Conservation (phyloP, 78 protist genomes). For the Dictyostelium citrinum region DNA sequence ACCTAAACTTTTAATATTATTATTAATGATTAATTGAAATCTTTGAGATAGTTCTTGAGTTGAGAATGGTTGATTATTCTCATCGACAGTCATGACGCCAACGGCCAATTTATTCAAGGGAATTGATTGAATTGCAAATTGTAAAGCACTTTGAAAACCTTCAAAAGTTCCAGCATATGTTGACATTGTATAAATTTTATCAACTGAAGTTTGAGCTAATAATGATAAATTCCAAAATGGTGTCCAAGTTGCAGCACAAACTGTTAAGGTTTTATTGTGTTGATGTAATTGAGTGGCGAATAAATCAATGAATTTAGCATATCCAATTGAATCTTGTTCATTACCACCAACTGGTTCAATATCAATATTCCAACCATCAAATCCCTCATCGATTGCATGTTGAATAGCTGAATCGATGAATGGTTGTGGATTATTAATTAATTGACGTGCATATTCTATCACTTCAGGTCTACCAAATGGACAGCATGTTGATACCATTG, state of each 20-base stretch:
- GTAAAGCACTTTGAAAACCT: conserved; percentile 1
- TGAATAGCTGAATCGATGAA: conserved; percentile 59
- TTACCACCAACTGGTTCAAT: conserved; percentile 75
- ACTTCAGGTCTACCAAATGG: conserved; percentile 75
- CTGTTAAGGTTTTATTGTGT: conserved; percentile 28
- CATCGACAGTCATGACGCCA: conserved; percentile 70
- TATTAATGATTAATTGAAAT: conserved; percentile 3
- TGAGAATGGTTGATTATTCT: conserved; percentile 61
- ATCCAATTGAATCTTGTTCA: conserved; percentile 40
- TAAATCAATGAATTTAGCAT: conserved; percentile 47
- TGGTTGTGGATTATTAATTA: conserved; percentile 75
- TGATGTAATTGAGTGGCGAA: conserved; percentile 68
- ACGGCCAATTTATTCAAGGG: conserved; percentile 45
- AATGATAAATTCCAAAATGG: conserved; percentile 64
- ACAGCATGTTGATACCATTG: conserved; percentile 64
- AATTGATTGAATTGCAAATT: conserved; percentile 25
- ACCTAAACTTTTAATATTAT: conserved; percentile 33
- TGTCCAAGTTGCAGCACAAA: conserved; percentile 62
- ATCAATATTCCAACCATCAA: conserved; percentile 76
- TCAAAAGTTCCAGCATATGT: conserved; percentile 45
- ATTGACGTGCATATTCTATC: conserved; percentile 59
- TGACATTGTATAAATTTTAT: conserved; percentile 64
- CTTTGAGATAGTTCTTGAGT: conserved; percentile 13
- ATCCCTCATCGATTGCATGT: conserved; percentile 43
- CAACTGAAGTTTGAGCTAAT: conserved; percentile 51